Conservation (phyloP, 139 green algal genomes). For the Edaphochlamys debaryana region DNA sequence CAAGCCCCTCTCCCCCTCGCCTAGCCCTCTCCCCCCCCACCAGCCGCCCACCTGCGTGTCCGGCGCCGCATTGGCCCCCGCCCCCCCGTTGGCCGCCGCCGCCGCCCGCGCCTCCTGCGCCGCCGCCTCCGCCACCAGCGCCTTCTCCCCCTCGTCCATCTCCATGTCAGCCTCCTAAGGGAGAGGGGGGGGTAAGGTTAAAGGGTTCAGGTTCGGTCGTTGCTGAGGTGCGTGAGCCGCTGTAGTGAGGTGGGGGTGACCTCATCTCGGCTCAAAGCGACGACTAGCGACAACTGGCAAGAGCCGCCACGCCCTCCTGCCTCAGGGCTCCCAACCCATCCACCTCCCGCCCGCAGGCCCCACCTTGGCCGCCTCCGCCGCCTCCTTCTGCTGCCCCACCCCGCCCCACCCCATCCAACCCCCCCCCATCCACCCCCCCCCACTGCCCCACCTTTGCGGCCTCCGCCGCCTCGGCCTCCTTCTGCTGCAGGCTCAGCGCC, state of each 20-base stretch:
- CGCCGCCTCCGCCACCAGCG: slow-evolving; percentile 78
- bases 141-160: slow-evolving; percentile 93
- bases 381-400: too few relatives aligned
- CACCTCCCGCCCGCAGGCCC: not conserved
- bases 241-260: too few relatives aligned
- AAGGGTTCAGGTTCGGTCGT: too few relatives aligned
- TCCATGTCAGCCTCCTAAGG: slow-evolving; percentile 78
- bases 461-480: slow-evolving; percentile 13
- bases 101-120: slow-evolving; percentile 14
- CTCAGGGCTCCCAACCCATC: too few relatives aligned
- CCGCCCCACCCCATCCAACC: not conserved
- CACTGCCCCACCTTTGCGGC: not conserved
- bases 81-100: not conserved
- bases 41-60: too few relatives aligned
- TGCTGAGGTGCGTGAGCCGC: too few relatives aligned
- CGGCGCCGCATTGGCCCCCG: slow-evolving; percentile 20
- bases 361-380: too few relatives aligned
- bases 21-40: too few relatives aligned
- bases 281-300: too few relatives aligned
- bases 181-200: not conserved
- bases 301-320: too few relatives aligned
- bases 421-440: not conserved
- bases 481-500: slow-evolving; percentile 37
- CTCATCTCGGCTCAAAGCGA: too few relatives aligned
- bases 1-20: too few relatives aligned